A percentile compares a stretch with the other conserved stretches of the same genome.
These are phyloP conservation scores for Tricholoma flavovirens DNA, from an alignment of 768 basidiomycete species.

Conservation along the genomic window DNA sequence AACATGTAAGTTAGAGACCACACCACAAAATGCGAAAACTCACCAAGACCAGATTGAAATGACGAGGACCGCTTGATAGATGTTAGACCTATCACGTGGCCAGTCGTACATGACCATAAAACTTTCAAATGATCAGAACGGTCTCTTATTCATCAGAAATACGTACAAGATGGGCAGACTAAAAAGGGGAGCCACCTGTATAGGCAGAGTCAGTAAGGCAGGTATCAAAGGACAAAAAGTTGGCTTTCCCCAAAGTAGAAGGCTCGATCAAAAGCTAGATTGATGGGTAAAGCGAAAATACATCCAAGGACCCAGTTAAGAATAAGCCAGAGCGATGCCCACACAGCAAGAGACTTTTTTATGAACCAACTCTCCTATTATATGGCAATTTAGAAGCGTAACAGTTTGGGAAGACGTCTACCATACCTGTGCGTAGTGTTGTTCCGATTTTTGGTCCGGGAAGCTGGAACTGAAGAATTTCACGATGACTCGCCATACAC, in stretches of 20 bases:
- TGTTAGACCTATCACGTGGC: conserved; percentile 51
- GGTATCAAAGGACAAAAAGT: conserved; percentile 7
- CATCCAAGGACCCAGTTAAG: conserved; percentile 64
- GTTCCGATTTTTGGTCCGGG: conserved; percentile 47
- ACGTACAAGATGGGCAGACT: conserved; percentile 54
- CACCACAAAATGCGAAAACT: conserved; percentile 9
- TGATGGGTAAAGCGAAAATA: conserved; percentile 38
- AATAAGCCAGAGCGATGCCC: conserved; percentile 60
- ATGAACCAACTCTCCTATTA: conserved; percentile 68
- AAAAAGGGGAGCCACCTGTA: conserved; percentile 38
- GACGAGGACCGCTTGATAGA: conserved; percentile 59
- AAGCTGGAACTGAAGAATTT: conserved; percentile 61
- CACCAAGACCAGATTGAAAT: conserved; percentile 64
- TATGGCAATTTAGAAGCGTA: conserved; percentile 3
- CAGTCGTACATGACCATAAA: conserved; percentile 67
- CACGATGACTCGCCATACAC: conserved; percentile 47
- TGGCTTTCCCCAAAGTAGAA: conserved; percentile 52
- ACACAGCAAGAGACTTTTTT: conserved; percentile 58
- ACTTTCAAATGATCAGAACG: conserved; percentile 15
- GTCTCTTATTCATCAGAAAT: neutral
- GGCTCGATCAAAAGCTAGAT: conserved; percentile 47
- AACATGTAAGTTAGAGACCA: conserved; percentile 8
- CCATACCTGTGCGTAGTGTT: conserved; percentile 36
- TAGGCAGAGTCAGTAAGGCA: neutral
- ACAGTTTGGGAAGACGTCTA: neutral